Conservation (phyloP, 208 protist genomes). For the Trypanosoma caninum region DNA sequence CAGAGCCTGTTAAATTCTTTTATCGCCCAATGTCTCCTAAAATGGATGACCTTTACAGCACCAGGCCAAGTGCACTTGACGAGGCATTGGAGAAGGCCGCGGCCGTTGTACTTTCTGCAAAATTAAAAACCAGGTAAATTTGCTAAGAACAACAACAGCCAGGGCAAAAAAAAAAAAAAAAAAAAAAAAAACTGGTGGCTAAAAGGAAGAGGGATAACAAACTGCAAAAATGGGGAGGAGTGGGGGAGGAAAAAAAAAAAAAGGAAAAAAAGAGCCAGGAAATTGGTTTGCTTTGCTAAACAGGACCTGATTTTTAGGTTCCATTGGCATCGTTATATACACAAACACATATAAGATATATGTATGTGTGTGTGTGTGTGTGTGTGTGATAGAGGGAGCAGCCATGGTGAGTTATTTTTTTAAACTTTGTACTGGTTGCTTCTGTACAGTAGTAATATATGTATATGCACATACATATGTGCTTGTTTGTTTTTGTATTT, state of each 20-base stretch:
- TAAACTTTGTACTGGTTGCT: too few species aligned
- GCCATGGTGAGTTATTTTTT: too few species aligned
- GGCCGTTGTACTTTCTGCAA: neutral
- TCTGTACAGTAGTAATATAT: too few species aligned
- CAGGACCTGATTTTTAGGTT: too few species aligned
- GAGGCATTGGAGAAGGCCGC: slow-evolving; percentile 27
- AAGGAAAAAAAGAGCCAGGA: neutral
- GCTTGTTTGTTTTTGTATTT: too few species aligned
- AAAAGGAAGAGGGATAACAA: neutral
- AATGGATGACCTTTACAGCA: slow-evolving; percentile 63
- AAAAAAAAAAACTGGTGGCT: neutral
- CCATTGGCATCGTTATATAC: too few species aligned
- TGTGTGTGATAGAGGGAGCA: too few species aligned
- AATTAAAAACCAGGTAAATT: too few species aligned
- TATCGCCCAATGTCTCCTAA: slow-evolving; percentile 64
- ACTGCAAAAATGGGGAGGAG: neutral
- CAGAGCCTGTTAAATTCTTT: slow-evolving; percentile 48
- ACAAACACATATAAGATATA: too few species aligned
- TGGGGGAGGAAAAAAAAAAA: neutral
- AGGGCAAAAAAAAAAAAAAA: neutral
- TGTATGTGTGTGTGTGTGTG: too few species aligned
- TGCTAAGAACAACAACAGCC: neutral
- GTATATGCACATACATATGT: too few species aligned
- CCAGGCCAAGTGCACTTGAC: slow-evolving; percentile 18
- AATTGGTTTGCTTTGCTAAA: too few species aligned